A percentile compares a stretch with the other conserved stretches of the same genome.
These are phyloP conservation scores for Prasinococcaceae sp. DNA, from an alignment of 139 green algal species.

Conservation along the genomic window DNA sequence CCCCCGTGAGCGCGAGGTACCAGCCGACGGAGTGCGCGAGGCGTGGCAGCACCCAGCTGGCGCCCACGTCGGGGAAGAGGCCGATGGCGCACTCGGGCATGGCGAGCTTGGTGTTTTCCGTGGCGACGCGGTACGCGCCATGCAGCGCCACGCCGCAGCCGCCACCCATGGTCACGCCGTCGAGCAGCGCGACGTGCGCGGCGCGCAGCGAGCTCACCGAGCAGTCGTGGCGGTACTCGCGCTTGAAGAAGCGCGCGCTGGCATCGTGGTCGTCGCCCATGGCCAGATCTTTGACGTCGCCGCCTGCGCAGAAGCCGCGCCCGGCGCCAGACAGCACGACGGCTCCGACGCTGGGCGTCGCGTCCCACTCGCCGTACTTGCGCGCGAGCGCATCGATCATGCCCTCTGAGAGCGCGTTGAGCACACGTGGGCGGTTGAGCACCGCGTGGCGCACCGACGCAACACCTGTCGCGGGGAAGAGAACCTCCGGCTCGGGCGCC, in stretches of 20 bases:
- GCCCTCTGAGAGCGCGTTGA: conserved; percentile 6
- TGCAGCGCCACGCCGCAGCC: conserved; percentile 74
- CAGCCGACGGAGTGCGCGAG: conserved; percentile 16
- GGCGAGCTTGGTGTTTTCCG: conserved; percentile 60
- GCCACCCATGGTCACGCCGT: conserved; percentile 87
- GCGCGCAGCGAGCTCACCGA: too few species aligned
- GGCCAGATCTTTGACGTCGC: too few species aligned
- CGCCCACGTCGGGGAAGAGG: conserved; percentile 86
- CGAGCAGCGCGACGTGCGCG: conserved; percentile 69
- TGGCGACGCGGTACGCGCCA: conserved; percentile 69
- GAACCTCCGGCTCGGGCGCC: too few species aligned
- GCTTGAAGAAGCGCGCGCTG: too few species aligned
- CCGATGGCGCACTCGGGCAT: conserved; percentile 96
- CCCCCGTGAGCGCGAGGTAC: conserved; percentile 20
- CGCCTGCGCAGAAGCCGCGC: conserved; percentile 20
- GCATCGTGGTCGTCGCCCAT: too few species aligned
- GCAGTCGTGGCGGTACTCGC: too few species aligned
- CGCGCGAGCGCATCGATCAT: not conserved
- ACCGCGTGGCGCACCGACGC: too few species aligned
- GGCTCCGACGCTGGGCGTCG: conserved; percentile 5
- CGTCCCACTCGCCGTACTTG: conserved; percentile 12
- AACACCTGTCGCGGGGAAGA: too few species aligned
- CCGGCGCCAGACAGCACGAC: conserved; percentile 12
- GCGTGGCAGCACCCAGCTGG: conserved; percentile 57
- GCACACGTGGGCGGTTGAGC: conserved; percentile 16